Base-by-base conservation (phyloP, 164 flowering plant species). In the Santalum album region DNA sequence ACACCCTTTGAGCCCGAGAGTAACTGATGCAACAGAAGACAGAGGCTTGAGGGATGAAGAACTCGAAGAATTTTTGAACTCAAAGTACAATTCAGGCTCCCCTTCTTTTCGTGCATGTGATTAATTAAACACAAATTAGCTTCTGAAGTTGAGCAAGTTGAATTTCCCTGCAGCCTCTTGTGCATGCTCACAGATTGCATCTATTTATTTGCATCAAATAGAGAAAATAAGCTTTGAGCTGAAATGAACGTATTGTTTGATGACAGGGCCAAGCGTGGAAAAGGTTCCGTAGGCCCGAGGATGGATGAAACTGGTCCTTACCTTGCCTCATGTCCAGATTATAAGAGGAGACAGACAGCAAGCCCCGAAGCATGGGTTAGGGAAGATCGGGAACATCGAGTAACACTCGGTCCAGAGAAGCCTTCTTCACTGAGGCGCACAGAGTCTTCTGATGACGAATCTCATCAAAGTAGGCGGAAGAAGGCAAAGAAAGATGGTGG, bases 281-380 rank as follows among this genome's bases (percentile, higher is more conserved):
- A 95, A 75, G 98, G 98, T 54, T 66, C 80, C 17, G 67, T 90
- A 20, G 96, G 98, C 15, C 77, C 98, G 29, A 80, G 94, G 64
- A 87, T 83, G 90, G 98, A 90, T 69, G 98, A 87, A 75, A 69
- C 95, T 9, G 98, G 96, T 44, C 98, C 98, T 16, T 87, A 79
- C 53, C 90, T 77, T 40, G 78, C 79, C 11, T 42, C 68, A 21
- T 3, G 34, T 53, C 39, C 73, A 22, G 79, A 66, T 20, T 49
- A 72, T 2, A 58, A 54, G 39, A 70, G 18, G 23, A 66, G 54
- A 24, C 60, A 50, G 1, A 50, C 61, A 43, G 38, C 47, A 11
- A 48, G 43, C 48, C 44, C 68, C 19, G 74, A 73, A 47, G 17
- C 51, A 34, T 54, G 66, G 51, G 60, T 36, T 27, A 52, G 55